A percentile compares a stretch with the other conserved stretches of the same genome.
These are phyloP conservation scores for Niebla homalea DNA, from an alignment of 495 filamentous ascomycete species.

Conservation along the genomic window DNA sequence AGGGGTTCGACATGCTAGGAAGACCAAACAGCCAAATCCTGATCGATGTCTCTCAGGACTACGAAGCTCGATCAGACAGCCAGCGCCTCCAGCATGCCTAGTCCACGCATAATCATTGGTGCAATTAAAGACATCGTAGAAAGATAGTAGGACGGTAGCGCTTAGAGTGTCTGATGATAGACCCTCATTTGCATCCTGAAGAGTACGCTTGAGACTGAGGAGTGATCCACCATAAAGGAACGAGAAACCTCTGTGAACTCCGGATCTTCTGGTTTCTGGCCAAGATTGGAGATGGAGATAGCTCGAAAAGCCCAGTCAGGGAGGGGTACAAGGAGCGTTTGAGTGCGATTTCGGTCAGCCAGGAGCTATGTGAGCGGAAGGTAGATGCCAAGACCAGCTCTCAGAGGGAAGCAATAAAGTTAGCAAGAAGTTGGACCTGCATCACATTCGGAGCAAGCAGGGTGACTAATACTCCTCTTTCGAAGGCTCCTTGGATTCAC, in stretches of 20 bases:
- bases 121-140: slow-evolving; percentile 26
- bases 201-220: slow-evolving; percentile 17
- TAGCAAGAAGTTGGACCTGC: slow-evolving; percentile 3
- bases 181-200: slow-evolving; percentile 14
- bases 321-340: neutral
- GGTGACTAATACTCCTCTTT: slow-evolving; percentile 1
- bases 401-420: neutral
- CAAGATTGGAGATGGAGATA: slow-evolving; percentile 3
- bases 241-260: slow-evolving; percentile 14
- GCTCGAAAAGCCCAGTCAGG: slow-evolving; percentile 1
- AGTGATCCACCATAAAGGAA: slow-evolving; percentile 24
- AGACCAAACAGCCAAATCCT: slow-evolving; percentile 24
- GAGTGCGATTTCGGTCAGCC: slow-evolving; percentile 4
- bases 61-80: slow-evolving; percentile 23
- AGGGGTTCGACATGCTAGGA: slow-evolving; percentile 24
- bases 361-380: slow-evolving; percentile 2
- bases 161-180: slow-evolving; percentile 16
- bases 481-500: neutral
- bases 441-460: slow-evolving; percentile 1
- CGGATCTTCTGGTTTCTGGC: slow-evolving; percentile 6
- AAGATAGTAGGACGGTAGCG: slow-evolving; percentile 22
- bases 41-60: slow-evolving; percentile 20
- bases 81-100: slow-evolving; percentile 25
- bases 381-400: neutral
- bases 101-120: slow-evolving; percentile 24